Base-by-base conservation (phyloP, 495 filamentous ascomycete species). In the Saxophila tyrrhenica region DNA sequence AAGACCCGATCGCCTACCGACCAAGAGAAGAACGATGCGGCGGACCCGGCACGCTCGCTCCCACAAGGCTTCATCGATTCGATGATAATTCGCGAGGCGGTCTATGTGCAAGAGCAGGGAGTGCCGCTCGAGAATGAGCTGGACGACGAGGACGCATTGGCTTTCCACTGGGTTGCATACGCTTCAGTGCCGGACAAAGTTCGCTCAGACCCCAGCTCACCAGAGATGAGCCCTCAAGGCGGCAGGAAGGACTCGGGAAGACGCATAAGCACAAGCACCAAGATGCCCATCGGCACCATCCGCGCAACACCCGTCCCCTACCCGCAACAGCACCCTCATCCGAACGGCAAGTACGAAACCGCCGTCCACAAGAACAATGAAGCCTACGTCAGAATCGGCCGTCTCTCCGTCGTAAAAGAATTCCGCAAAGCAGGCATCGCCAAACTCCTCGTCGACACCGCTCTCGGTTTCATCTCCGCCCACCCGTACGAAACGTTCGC, bases 151-250 rank as follows among this genome's bases (percentile, higher is more conserved):
- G 91, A 97, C 66, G 19, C 70, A 1, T 77, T 86, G 8, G 81
- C 78, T 56, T 88, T 80, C 72, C 89, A 95, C 66, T 95, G 86
- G 84, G 78, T 95, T 25, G 69, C 81, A 24, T 94, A 89, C 69
- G 79, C 78, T 39, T 73, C 70, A 20, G 71, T 77, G 42, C 69
- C 39, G 65, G 73, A 62, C 20, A 60, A 49, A 61, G 60, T 42
- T 45, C 65, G 71, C 57, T 59, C 65, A 3, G 16, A 23, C 21
- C 65, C 64, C 15, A 66, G 58, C 53, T 54, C 55, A 3, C 52
- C 67, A 39, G 25, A 41, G 15, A 32, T 47, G 17, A 35, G 15
- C 17, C 19, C 43, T 10, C 22, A 20, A 19, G 32, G 46, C 17
- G 49, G 20, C 54, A 46, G 21, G 49, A 17, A 11, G 35, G 43